phyloP scores from a whole-genome alignment of 306 rosid genomes.

The Quercus engelmannii region DNA sequence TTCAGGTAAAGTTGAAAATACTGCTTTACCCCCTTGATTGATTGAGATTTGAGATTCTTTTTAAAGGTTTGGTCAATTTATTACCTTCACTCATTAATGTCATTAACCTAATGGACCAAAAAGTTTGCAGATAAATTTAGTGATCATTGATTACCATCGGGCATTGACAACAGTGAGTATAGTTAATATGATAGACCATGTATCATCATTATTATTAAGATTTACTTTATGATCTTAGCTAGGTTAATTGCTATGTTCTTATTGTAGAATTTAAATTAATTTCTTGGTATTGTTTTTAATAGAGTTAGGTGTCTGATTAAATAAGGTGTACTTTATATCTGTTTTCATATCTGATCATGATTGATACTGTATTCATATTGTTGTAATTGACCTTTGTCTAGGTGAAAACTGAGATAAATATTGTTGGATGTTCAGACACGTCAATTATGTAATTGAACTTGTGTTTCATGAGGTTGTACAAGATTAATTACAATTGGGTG shows the following conservation, averaged over 20 bases:
- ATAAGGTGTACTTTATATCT: not conserved
- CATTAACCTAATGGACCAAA: not conserved
- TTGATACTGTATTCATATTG: too few species aligned
- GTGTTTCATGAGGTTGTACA: not conserved
- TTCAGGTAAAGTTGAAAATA: not conserved
- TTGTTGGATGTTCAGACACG: not conserved
- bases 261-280: too few species aligned
- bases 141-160: constrained; percentile 10
- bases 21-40: constrained; percentile 28
- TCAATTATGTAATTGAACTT: not conserved
- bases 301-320: not conserved
- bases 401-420: too few species aligned
- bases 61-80: not conserved
- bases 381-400: too few species aligned
- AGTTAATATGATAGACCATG: too few species aligned
- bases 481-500: not conserved
- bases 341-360: not conserved
- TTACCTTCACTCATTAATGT: constrained; percentile 22
- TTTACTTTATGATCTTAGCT: too few species aligned
- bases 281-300: too few species aligned
- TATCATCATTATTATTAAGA: too few species aligned
- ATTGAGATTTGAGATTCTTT: not conserved
- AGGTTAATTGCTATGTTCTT: too few species aligned
- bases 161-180: not conserved
- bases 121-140: not conserved